phyloP scores from a whole-genome alignment of 495 filamentous ascomycete genomes.

The Copromyces sp. region DNA sequence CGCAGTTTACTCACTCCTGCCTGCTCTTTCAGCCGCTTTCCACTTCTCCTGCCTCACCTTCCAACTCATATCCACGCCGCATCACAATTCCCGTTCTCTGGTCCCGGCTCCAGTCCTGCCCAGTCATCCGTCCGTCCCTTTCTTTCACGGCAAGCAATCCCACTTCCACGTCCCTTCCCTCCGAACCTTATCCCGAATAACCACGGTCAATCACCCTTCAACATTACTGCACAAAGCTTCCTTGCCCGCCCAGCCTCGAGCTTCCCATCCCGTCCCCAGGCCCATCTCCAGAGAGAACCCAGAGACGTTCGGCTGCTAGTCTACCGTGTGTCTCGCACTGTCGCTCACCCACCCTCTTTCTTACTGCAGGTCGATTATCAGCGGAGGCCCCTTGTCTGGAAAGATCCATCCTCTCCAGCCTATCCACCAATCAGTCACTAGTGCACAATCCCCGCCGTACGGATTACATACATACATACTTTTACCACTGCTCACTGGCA shows the following conservation, averaged over 20 bases:
- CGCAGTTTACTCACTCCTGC: background rate
- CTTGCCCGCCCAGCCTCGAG: background rate
- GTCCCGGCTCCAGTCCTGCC: background rate
- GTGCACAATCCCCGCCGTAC: background rate
- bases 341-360: background rate
- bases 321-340: background rate
- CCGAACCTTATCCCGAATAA: background rate
- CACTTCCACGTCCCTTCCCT: background rate
- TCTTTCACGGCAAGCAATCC: background rate
- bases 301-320: background rate
- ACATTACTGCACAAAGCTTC: background rate
- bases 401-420: background rate
- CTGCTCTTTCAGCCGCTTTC: background rate
- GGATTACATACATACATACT: background rate
- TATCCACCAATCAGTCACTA: background rate
- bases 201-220: background rate
- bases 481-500: background rate
- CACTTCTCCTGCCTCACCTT: background rate
- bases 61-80: background rate
- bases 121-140: background rate
- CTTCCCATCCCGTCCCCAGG: background rate
- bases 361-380: background rate
- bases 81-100: background rate
- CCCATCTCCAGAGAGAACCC: background rate
- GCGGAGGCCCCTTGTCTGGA: background rate